A percentile compares a stretch with the other conserved stretches of the same genome.
These are phyloP conservation scores for Salicornia ramosissima DNA, from an alignment of 148 eudicot species.

Conservation along the genomic window DNA sequence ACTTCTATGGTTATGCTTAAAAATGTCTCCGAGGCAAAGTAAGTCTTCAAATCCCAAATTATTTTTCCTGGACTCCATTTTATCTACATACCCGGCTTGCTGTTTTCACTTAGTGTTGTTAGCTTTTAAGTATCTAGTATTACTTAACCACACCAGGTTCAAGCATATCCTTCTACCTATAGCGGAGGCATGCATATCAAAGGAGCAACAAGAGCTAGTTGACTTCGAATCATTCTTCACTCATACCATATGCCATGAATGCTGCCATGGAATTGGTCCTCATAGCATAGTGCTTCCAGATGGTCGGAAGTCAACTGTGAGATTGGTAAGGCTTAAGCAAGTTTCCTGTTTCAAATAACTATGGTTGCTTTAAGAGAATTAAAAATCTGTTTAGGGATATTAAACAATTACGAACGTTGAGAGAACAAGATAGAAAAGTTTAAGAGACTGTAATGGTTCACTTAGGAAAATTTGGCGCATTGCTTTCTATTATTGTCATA, in stretches of 20 bases:
- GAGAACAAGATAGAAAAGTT: no score
- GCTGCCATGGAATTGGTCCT: conserved; percentile 99
- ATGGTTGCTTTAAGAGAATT: conserved; percentile 6
- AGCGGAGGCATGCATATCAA: conserved; percentile 61
- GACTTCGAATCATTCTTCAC: conserved; percentile 97
- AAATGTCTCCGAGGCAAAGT: conserved; percentile 99
- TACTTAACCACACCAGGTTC: conserved; percentile 49
- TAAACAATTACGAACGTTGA: no score
- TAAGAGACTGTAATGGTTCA: no score
- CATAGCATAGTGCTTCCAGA: conserved; percentile 82
- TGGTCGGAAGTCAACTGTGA: conserved; percentile 85
- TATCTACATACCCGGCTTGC: not conserved
- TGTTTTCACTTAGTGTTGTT: not conserved
- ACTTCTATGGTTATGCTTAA: conserved; percentile 97
- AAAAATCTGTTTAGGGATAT: no score
- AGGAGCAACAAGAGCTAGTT: conserved; percentile 72
- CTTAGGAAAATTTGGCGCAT: no score
- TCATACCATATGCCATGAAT: conserved; percentile 97
- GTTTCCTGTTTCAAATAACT: not conserved
- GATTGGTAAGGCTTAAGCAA: conserved; percentile 58
- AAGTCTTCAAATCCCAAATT: conserved; percentile 23
- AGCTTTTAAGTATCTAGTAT: conserved; percentile 10
- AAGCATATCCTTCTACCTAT: conserved; percentile 90
- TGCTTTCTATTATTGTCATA: no score
- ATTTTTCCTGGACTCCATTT: conserved; percentile 11